Evolutionary conservation across 441 rosid species (phyloP), one percentile per base, ranked within the genome.

Genomic region (Populus hybrid): DNA sequence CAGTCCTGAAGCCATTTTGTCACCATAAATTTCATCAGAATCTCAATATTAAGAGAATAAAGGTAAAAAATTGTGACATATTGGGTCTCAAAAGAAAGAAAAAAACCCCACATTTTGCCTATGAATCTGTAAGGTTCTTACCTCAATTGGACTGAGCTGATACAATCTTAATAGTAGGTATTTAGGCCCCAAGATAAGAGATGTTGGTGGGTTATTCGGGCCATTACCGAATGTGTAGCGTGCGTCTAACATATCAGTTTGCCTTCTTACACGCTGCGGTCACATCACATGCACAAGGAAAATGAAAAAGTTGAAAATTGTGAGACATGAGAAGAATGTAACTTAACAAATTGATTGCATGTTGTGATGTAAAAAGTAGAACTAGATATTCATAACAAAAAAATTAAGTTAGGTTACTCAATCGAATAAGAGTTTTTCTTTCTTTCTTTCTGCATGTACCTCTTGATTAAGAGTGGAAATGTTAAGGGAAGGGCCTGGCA

Each of bases 401-500:
- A 36, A 36, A 8, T 36, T 36, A 36, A 8, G 40, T 36, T 1
- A 8, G 10, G 42, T 38, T 38, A 38, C 0, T 38, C 42, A 38
- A 38, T 38, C 42, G 10, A 38, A 38, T 38, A 38, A 34, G 35
- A 38, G 40, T 38, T 38, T 38, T 38, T 38, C 2, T 32, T 32
- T 1, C 9, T 34, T 34, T 6, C 36, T 34, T 34, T 34, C 36
- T 34, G 50, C 4, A 46, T 8, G 9, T 83, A 89, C 92, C 91
- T 84, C 84, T 75, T 80, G 79, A 63, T 50, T 40, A 76, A 86
- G 69, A 24, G 79, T 57, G 10, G 89, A 82, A 35, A 74, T 75
- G 63, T 82, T 80, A 77, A 89, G 85, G 50, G 80, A 77, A 2
- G 88, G 94, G 7, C 87, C 90, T 35, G 87, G 89, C 96, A 88